Percentiles rank a stretch among this genome's conserved stretches.
Conservation (phyloP, 768 basidiomycete species). For the Neoboletus subvelutipes region DNA sequence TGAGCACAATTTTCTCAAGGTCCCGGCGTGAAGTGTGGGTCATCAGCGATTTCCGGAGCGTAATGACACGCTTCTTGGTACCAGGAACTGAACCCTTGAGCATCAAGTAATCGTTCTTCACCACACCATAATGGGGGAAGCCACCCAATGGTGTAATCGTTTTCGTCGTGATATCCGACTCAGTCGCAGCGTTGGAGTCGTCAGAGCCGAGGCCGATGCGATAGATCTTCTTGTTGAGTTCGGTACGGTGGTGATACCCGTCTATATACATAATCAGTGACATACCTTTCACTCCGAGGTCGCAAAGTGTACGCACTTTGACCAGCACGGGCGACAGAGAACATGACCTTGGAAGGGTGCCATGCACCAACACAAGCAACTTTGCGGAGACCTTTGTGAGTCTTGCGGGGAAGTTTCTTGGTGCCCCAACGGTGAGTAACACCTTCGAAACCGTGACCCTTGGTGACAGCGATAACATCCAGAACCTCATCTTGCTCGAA, state of each 20-base stretch:
- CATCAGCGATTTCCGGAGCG: conserved; percentile 96
- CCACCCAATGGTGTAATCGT: conserved; percentile 96
- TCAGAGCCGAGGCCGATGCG: conserved; percentile 82
- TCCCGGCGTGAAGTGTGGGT: conserved; percentile 93
- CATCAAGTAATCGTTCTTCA: conserved; percentile 98
- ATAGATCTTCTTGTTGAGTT: conserved; percentile 99
- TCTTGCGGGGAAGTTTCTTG: conserved; percentile 98
- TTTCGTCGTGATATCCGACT: conserved; percentile 93
- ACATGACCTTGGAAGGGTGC: conserved; percentile 99
- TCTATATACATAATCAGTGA: conserved; percentile 44
- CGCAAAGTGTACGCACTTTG: conserved; percentile 68
- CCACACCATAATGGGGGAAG: conserved; percentile 98
- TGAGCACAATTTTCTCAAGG: conserved; percentile 96
- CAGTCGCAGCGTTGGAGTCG: conserved; percentile 85
- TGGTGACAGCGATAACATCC: conserved; percentile 97
- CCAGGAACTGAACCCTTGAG: conserved; percentile 96
- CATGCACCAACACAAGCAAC: conserved; percentile 98
- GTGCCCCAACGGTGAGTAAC: conserved; percentile 99
- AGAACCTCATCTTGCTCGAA: conserved; percentile 98
- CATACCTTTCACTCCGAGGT: not conserved
- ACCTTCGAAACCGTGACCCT: conserved; percentile 99
- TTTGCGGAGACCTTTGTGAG: conserved; percentile 99
- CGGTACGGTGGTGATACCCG: conserved; percentile 95
- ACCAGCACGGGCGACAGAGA: conserved; percentile 99
- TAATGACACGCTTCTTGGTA: conserved; percentile 97